Conservation (phyloP, 2,329 filamentous ascomycete genomes). For the Trichoderma sp. region DNA sequence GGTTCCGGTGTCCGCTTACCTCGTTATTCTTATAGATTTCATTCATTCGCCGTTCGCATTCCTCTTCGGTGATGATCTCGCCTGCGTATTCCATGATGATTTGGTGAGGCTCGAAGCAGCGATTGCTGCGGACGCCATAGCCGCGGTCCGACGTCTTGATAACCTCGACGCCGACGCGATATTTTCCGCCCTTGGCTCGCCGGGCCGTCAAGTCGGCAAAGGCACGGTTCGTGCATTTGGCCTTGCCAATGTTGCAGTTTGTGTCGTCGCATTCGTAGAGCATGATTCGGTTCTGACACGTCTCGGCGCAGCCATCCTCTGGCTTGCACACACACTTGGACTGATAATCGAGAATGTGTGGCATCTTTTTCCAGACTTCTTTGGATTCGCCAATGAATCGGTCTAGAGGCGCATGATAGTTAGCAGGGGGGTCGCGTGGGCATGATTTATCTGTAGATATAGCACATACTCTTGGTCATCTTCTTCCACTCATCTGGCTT, state of each 20-base stretch:
- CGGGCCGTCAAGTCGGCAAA: constrained; percentile 79
- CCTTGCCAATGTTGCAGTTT: constrained; percentile 79
- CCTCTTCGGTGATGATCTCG: constrained; percentile 92
- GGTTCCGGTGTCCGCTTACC: constrained; percentile 45
- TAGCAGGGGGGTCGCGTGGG: not conserved
- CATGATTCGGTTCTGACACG: constrained; percentile 95
- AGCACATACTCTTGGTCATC: constrained; percentile 76
- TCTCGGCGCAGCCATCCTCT: constrained; percentile 79
- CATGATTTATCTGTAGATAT: not conserved
- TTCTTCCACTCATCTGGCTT: constrained; percentile 93
- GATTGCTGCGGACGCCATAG: constrained; percentile 86
- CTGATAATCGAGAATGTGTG: constrained; percentile 69
- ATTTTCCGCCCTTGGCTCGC: constrained; percentile 76
- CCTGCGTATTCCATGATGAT: constrained; percentile 99
- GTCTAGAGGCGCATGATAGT: constrained; percentile 53
- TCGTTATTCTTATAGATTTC: constrained; percentile 91
- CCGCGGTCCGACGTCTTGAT: constrained; percentile 86
- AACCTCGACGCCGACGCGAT: constrained; percentile 90
- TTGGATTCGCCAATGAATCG: constrained; percentile 85
- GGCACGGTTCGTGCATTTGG: constrained; percentile 77
- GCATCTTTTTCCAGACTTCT: constrained; percentile 76
- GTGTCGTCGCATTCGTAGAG: constrained; percentile 91
- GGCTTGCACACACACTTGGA: constrained; percentile 75
- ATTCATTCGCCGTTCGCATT: constrained; percentile 92
- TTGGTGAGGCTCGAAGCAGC: constrained; percentile 82